These are phyloP conservation scores for Jatropha podagrica DNA, from an alignment of 441 rosid species.

Conservation along the genomic window DNA sequence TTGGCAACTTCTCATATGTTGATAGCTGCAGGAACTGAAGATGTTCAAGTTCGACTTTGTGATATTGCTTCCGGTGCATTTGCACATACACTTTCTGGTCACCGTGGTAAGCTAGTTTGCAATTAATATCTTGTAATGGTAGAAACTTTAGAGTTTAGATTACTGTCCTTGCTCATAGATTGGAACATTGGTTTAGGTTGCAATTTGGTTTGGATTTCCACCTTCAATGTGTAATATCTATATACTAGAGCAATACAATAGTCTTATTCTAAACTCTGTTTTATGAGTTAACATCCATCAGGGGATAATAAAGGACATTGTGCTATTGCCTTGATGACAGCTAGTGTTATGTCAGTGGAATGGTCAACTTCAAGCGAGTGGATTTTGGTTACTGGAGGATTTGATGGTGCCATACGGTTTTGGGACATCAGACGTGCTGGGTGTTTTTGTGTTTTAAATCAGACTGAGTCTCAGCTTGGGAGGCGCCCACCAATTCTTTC, in stretches of 20 bases:
- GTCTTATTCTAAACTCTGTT: not conserved
- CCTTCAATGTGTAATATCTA: not conserved
- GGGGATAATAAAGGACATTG: not conserved
- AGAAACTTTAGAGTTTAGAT: too few relatives aligned
- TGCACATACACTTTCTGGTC: slow-evolving; percentile 91
- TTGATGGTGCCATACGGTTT: slow-evolving; percentile 95
- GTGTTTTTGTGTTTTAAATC: slow-evolving; percentile 83
- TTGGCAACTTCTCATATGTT: slow-evolving; percentile 84
- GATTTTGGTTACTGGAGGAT: slow-evolving; percentile 88
- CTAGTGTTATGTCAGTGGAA: slow-evolving; percentile 89
- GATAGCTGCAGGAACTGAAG: slow-evolving; percentile 92
- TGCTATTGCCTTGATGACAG: slow-evolving; percentile 45
- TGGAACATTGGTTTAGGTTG: slow-evolving; percentile 1
- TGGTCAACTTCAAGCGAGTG: slow-evolving; percentile 97
- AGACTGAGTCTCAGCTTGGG: slow-evolving; percentile 82
- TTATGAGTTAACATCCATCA: not conserved
- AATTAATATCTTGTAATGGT: not conserved
- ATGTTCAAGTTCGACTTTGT: slow-evolving; percentile 94
- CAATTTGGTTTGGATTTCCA: not conserved
- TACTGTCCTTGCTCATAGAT: not conserved
- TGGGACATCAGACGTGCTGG: slow-evolving; percentile 98
- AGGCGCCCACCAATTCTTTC: slow-evolving; percentile 66
- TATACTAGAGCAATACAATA: not conserved
- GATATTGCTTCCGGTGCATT: slow-evolving; percentile 93
- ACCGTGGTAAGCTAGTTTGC: slow-evolving; percentile 60